Percentiles rank a stretch among this genome's conserved stretches.
Evolutionary conservation across 2,329 filamentous ascomycete genomes (phyloP).

Genomic region (Paracorniculantispora psalliotae): DNA sequence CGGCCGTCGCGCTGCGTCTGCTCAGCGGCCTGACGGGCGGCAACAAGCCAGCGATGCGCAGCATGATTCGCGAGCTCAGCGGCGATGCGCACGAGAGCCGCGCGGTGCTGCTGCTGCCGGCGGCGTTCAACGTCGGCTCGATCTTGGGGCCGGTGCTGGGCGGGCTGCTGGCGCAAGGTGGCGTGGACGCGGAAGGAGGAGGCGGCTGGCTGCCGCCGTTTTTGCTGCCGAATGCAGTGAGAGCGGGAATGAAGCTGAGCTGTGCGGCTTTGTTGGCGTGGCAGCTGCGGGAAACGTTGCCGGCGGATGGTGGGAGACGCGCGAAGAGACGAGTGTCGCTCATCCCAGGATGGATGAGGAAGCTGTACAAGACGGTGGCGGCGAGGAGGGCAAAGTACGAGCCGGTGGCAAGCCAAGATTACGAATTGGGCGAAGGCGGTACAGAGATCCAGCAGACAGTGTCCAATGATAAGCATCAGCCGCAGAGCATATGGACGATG

Average conservation of each 20-base stretch:
- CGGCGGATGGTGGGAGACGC: background rate
- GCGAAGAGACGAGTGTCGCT: background rate
- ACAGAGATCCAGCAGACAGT: background rate
- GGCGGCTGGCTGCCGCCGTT: background rate
- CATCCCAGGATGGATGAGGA: background rate
- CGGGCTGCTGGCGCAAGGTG: background rate
- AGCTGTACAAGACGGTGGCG: background rate
- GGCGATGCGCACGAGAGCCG: background rate
- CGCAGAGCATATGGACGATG: background rate
- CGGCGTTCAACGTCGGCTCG: background rate
- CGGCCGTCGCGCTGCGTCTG: background rate
- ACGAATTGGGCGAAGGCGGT: background rate
- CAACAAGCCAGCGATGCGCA: background rate
- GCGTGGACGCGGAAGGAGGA: background rate
- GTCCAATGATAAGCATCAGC: background rate
- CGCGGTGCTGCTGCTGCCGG: background rate
- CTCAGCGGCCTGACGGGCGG: background rate
- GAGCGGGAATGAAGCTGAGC: background rate
- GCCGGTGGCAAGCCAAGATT: background rate
- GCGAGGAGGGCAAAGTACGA: background rate
- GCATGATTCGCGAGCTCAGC: background rate
- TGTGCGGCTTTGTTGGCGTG: background rate
- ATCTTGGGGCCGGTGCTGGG: background rate
- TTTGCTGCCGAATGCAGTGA: background rate
- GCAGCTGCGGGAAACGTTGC: background rate